These are phyloP conservation scores for Colletotrichum sp. DNA, from an alignment of 2,329 filamentous ascomycete species.

Conservation along the genomic window DNA sequence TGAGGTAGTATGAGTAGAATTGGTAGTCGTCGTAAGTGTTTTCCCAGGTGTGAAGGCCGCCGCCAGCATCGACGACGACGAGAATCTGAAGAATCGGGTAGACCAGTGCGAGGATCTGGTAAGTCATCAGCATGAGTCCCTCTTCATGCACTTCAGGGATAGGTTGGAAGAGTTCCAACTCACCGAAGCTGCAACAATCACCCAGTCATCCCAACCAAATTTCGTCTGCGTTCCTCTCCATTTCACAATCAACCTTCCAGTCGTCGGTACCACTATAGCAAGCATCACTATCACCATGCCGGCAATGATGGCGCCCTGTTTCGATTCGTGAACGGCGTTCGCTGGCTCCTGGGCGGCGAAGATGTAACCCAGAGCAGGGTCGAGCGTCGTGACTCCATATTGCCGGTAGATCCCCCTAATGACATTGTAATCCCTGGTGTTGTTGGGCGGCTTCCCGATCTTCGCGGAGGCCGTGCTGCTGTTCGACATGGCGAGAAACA, in stretches of 20 bases:
- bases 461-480: constrained; percentile 3
- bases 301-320: constrained; percentile 15
- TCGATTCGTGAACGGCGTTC: constrained; percentile 9
- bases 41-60: constrained; percentile 17
- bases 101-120: background rate
- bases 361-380: constrained; percentile 5
- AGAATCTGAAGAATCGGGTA: constrained; percentile 18
- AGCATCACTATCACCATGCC: constrained; percentile 15
- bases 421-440: constrained; percentile 12
- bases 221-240: background rate
- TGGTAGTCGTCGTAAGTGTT: constrained; percentile 18
- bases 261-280: constrained; percentile 7
- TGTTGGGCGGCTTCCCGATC: constrained; percentile 12
- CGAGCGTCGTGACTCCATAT: constrained; percentile 9
- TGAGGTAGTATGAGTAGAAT: constrained; percentile 12
- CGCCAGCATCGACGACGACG: constrained; percentile 15
- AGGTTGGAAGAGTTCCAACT: background rate
- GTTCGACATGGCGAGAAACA: constrained; percentile 8
- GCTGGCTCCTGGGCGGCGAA: constrained; percentile 6
- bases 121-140: background rate
- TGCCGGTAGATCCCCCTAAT: constrained; percentile 15
- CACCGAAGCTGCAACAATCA: constrained; percentile 7
- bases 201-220: constrained; percentile 16
- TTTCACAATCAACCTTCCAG: background rate
- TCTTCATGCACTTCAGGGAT: background rate